phyloP scores from a whole-genome alignment of 2,329 filamentous ascomycete species.

The Colletotrichum sp. region DNA sequence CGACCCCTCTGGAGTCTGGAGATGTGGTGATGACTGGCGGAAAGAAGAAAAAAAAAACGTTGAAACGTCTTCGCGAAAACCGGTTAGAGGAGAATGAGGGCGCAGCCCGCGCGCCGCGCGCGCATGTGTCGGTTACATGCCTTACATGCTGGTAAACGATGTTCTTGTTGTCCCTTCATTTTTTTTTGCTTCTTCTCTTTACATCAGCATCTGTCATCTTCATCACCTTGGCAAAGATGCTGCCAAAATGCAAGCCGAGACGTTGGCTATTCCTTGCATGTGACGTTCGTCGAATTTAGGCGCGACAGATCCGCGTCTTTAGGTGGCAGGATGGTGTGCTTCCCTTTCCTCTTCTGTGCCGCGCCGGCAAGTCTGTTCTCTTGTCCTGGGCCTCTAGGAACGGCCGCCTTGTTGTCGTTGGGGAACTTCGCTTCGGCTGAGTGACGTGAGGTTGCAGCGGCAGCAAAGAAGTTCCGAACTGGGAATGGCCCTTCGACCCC shows the following conservation, averaged over 20 bases:
- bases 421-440: background rate
- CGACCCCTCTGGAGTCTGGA: background rate
- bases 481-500: background rate
- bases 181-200: background rate
- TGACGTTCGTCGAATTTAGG: background rate
- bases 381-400: background rate
- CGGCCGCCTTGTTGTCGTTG: background rate
- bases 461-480: background rate
- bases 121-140: background rate
- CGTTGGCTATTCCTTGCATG: background rate
- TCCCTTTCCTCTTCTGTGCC: background rate
- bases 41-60: background rate
- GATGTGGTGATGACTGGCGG: background rate
- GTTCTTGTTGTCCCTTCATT: background rate
- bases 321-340: background rate
- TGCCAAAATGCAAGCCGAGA: background rate
- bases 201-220: conserved; percentile 21
- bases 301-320: background rate
- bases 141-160: background rate
- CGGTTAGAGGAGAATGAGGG: background rate
- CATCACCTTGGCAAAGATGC: too few species aligned
- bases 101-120: background rate
- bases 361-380: background rate
- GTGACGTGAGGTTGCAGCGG: conserved; percentile 17
- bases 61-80: background rate